Evolutionary conservation across 1,139 yeast genomes (phyloP).

Genomic region (Zygosaccharomyces pseudobailii): DNA sequence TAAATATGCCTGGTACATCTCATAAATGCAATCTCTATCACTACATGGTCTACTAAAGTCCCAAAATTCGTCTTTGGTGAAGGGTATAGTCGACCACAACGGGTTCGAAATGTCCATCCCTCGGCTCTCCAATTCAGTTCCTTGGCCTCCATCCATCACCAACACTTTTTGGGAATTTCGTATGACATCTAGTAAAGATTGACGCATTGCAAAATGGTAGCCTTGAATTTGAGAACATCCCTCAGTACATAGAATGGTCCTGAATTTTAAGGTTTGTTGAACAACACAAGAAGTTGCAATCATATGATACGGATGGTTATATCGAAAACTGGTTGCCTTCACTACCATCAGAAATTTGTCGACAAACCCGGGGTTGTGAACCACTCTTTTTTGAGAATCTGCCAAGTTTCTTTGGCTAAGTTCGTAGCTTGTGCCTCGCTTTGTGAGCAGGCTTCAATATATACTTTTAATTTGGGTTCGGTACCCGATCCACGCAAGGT

Average conservation of each 20-base stretch:
- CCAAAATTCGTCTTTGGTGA: slow-evolving; percentile 28
- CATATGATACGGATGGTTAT: background rate
- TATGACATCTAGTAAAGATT: background rate
- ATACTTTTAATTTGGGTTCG: slow-evolving; percentile 89
- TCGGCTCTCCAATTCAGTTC: slow-evolving; percentile 39
- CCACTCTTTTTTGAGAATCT: slow-evolving; percentile 50
- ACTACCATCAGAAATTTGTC: slow-evolving; percentile 1
- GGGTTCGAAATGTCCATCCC: slow-evolving; percentile 37
- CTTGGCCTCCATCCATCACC: slow-evolving; percentile 44
- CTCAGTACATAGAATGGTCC: too few species aligned
- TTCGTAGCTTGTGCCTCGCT: slow-evolving; percentile 43
- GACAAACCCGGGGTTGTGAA: slow-evolving; percentile 47
- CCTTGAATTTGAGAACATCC: background rate
- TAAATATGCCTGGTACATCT: slow-evolving; percentile 49
- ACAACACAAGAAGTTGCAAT: background rate
- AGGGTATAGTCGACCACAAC: slow-evolving; percentile 40
- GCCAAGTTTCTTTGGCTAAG: slow-evolving; percentile 69
- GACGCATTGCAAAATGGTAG: background rate
- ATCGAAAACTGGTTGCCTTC: background rate
- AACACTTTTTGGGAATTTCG: slow-evolving; percentile 15
- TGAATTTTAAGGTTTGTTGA: background rate
- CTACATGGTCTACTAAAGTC: slow-evolving; percentile 19
- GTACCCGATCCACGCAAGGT: slow-evolving; percentile 96
- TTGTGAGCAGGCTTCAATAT: slow-evolving; percentile 68
- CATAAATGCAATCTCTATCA: slow-evolving; percentile 43